These are phyloP conservation scores for Parietaria judaica DNA, from an alignment of 306 rosid genomes.

Conservation along the genomic window DNA sequence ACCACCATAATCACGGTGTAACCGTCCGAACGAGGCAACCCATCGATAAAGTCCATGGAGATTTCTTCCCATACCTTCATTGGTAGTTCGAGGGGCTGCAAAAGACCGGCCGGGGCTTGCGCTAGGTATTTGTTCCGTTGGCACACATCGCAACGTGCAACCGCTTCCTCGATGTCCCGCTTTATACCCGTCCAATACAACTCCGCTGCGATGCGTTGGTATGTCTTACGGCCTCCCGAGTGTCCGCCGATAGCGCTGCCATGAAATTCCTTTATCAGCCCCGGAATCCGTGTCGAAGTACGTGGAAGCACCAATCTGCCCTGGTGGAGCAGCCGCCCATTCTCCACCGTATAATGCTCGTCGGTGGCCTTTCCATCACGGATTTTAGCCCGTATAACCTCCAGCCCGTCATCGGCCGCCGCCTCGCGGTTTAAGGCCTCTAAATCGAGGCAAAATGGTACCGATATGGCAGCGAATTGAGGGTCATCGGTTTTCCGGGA, in stretches of 20 bases:
- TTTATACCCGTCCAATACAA: constrained; percentile 1
- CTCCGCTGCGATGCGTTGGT: background rate
- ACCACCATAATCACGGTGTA: background rate
- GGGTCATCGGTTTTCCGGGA: no score
- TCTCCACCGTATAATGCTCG: no score
- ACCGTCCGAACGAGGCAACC: background rate
- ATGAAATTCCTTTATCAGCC: no score
- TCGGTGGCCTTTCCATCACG: no score
- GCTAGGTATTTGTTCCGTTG: background rate
- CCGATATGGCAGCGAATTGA: no score
- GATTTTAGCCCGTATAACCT: no score
- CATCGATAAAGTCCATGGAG: background rate
- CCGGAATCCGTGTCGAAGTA: no score
- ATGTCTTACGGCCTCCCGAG: background rate
- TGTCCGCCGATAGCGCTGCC: background rate
- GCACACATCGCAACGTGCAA: background rate
- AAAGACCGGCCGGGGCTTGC: background rate
- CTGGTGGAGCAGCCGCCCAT: no score
- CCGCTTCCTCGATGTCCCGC: background rate
- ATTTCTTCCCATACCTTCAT: background rate
- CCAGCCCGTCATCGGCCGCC: no score
- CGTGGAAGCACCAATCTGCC: no score
- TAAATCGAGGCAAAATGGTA: no score
- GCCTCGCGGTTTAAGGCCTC: no score
- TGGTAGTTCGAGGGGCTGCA: background rate